Percentiles rank a stretch among this genome's conserved stretches.
Evolutionary conservation across 306 rosid genomes (phyloP).

Genomic region (Fragaria ananassa): DNA sequence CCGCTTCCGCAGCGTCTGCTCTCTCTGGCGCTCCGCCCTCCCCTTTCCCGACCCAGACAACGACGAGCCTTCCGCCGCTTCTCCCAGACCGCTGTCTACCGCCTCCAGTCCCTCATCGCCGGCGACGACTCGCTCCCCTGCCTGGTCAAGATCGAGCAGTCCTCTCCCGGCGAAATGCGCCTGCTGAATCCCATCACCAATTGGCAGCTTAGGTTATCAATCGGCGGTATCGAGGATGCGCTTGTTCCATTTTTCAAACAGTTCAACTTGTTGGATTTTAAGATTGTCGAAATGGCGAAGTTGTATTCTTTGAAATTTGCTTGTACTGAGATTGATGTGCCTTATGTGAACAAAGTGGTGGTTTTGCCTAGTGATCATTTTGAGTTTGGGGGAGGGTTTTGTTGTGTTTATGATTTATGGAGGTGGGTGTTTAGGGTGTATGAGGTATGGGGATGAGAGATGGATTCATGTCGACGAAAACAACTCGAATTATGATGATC

Average conservation of each 20-base stretch:
- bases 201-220: constrained; percentile 9
- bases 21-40: constrained; percentile 37
- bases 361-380: not conserved
- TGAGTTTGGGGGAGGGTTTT: not conserved
- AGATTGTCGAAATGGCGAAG: constrained; percentile 35
- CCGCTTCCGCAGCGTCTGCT: constrained; percentile 54
- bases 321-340: not conserved
- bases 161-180: constrained; percentile 14
- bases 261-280: constrained; percentile 29
- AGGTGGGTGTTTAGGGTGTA: constrained; percentile 48
- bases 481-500: constrained; percentile 51
- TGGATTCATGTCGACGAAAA: constrained; percentile 41
- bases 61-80: not conserved
- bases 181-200: constrained; percentile 39
- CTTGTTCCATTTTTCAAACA: not conserved
- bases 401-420: not conserved
- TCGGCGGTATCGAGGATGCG: too few relatives aligned
- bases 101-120: constrained; percentile 22
- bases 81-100: constrained; percentile 31
- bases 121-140: not conserved
- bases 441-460: constrained; percentile 38
- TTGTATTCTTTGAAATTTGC: constrained; percentile 25
- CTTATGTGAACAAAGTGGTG: constrained; percentile 21
- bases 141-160: constrained; percentile 35
- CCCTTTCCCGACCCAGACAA: constrained; percentile 20